Base-by-base conservation (phyloP, 1,139 yeast genomes). In the Zygotorulaspora mrakii region DNA sequence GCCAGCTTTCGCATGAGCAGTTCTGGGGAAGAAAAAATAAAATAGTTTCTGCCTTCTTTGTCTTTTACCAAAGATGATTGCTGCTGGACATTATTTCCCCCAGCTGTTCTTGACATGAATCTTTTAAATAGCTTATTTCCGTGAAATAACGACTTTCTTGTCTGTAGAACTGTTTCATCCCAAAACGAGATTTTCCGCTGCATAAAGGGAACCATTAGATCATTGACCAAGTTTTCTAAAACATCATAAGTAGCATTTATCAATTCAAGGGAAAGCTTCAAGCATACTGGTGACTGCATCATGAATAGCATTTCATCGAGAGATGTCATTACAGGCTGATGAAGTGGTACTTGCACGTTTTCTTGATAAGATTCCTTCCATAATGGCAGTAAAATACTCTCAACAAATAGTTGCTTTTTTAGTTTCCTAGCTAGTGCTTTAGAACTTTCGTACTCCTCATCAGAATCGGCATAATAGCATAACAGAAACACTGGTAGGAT, bases 1-100 rank as follows among this genome's bases (percentile, higher is more conserved):
- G 95, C 97, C 30, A 91, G 67, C 55, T 84, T 83, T 37, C 97
- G 68, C 23, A 88, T 70, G 34, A 77, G 73, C 52, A 87, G 86
- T 54, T 88, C 96, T 0, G 83, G 76, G 0, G 89, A 71, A 1
- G 77, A 48, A 0, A 58, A 53, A 8, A 52, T 30, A 22, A 58
- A 57, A 33, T 54, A 55, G 26, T 49, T 50, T 14, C 47, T 48
- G 1, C 60, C 62, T 12, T 42, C 33, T 9, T 32, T 33, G 29
- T 54, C 59, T 25, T 43, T 51, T 1, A 48, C 41, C 4, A 49
- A 33, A 5, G 48, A 37, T 14, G 45, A 79, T 74, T 47, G 86
- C 69, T 13, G 91, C 82, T 32, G 78, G 20, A 35, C 33, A 12
- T 39, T 46, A 13, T 34, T 35, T 3, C 40, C 38, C 18, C 43